A percentile compares a stretch with the other conserved stretches of the same genome.
Evolutionary conservation across 2,329 filamentous ascomycete species (phyloP).

Genomic region (Fusarium temperatum): DNA sequence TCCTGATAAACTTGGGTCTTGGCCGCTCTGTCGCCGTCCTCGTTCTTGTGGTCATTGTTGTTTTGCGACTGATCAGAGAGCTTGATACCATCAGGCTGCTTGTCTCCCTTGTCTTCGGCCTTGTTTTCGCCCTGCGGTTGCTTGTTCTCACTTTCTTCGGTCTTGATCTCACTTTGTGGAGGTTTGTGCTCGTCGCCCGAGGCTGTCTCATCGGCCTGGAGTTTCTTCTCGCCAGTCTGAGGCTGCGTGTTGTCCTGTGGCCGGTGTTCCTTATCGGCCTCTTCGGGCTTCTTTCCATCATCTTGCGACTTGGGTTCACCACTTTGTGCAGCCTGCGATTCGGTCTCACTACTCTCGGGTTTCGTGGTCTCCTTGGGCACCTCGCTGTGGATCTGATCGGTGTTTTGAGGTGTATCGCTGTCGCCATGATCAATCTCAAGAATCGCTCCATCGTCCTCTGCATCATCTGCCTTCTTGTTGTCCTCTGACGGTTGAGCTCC

Average conservation of each 20-base stretch:
- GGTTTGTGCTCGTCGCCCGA: not conserved
- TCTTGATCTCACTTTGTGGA: not conserved
- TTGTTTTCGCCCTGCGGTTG: not conserved
- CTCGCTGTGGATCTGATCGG: not conserved
- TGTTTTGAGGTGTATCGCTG: not conserved
- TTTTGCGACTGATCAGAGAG: slow-evolving; percentile 3
- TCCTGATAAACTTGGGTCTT: not conserved
- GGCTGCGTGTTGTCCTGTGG: not conserved
- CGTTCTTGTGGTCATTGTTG: slow-evolving; percentile 5
- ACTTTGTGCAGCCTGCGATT: not conserved
- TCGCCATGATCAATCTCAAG: slow-evolving; percentile 3
- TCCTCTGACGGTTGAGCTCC: not conserved
- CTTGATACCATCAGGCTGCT: not conserved
- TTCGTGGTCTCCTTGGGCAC: not conserved
- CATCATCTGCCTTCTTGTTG: not conserved
- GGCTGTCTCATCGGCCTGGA: not conserved
- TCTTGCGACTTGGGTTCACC: not conserved
- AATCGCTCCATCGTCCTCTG: not conserved
- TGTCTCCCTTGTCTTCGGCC: slow-evolving; percentile 29
- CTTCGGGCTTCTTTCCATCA: not conserved
- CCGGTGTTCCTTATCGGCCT: slow-evolving; percentile 6
- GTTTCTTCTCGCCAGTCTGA: not conserved
- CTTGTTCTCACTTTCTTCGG: slow-evolving; percentile 6
- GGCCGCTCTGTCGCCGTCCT: not conserved
- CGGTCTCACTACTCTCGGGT: not conserved